Percentiles rank a stretch among this genome's conserved stretches.
Evolutionary conservation across 345 rosid genomes (phyloP).

Genomic region (Cardamine occulta): DNA sequence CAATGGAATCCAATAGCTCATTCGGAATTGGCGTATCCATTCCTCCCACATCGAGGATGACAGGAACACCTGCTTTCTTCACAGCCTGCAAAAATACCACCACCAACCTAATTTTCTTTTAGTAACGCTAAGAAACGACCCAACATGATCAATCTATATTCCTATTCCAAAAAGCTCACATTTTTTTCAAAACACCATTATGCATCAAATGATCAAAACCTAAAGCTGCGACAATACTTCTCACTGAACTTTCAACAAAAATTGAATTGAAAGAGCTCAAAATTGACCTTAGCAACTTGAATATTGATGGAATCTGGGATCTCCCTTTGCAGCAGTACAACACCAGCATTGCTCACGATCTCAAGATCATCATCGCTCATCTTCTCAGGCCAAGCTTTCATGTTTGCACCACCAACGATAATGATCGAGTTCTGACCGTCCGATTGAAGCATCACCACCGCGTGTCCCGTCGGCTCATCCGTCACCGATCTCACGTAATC

Average conservation of each 20-base stretch:
- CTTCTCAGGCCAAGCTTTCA: constrained; percentile 73
- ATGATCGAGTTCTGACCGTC: constrained; percentile 93
- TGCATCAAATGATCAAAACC: constrained; percentile 1
- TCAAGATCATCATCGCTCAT: constrained; percentile 60
- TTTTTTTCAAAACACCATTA: background rate
- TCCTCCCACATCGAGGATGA: constrained; percentile 95
- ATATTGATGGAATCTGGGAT: constrained; percentile 89
- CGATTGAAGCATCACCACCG: constrained; percentile 92
- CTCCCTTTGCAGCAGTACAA: constrained; percentile 87
- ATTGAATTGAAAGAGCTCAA: background rate
- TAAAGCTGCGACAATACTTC: background rate
- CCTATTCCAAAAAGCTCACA: background rate
- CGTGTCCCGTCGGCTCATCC: constrained; percentile 86
- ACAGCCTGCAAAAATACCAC: constrained; percentile 63
- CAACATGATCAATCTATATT: constrained; percentile 6
- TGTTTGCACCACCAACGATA: constrained; percentile 92
- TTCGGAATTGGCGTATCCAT: constrained; percentile 82
- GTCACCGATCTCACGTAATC: constrained; percentile 53
- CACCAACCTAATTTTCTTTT: constrained; percentile 20
- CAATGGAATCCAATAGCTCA: constrained; percentile 66
- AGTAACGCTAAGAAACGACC: background rate
- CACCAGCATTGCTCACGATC: constrained; percentile 80
- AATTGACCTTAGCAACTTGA: constrained; percentile 81
- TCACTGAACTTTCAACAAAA: background rate
- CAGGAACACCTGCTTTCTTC: constrained; percentile 75